A percentile compares a stretch with the other conserved stretches of the same genome.
These are phyloP conservation scores for Nemania serpens DNA, from an alignment of 2,329 filamentous ascomycete species.

Conservation along the genomic window DNA sequence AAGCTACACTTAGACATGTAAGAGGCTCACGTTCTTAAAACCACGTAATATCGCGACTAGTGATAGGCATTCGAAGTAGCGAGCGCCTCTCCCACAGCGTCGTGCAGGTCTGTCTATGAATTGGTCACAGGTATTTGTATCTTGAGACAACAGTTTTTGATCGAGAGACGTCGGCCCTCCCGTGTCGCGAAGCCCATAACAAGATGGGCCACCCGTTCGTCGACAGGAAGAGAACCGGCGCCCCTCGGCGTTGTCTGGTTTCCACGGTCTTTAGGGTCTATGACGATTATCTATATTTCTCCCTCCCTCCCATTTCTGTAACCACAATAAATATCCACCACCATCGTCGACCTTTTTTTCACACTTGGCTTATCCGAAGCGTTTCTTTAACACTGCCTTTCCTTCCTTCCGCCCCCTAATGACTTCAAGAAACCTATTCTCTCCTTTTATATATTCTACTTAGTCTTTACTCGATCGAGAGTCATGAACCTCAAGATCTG, in stretches of 20 bases:
- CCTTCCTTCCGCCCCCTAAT: not conserved
- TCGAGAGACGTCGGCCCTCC: constrained; percentile 1
- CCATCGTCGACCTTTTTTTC: not conserved
- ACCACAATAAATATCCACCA: not conserved
- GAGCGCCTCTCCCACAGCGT: not conserved
- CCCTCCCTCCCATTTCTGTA: too few relatives aligned
- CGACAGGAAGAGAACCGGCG: not conserved
- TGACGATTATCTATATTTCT: too few relatives aligned
- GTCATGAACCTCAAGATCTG: constrained; percentile 18
- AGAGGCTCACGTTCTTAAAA: too few relatives aligned
- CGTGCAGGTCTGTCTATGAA: constrained; percentile 1
- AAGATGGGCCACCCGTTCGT: not conserved
- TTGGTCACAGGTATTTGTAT: not conserved
- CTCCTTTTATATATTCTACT: not conserved
- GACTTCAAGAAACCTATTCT: not conserved
- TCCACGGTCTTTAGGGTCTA: too few relatives aligned
- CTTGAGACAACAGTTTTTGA: constrained; percentile 4
- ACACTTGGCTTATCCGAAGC: not conserved
- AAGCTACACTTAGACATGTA: too few relatives aligned
- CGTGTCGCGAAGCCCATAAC: not conserved
- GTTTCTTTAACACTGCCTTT: not conserved
- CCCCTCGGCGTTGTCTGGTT: too few relatives aligned
- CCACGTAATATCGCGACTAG: too few relatives aligned
- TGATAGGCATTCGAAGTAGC: too few relatives aligned
- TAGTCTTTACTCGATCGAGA: not conserved